Evolutionary conservation across 441 rosid genomes (phyloP), one percentile per base, ranked within the genome.

Genomic region (Adansonia rubrostipa): DNA sequence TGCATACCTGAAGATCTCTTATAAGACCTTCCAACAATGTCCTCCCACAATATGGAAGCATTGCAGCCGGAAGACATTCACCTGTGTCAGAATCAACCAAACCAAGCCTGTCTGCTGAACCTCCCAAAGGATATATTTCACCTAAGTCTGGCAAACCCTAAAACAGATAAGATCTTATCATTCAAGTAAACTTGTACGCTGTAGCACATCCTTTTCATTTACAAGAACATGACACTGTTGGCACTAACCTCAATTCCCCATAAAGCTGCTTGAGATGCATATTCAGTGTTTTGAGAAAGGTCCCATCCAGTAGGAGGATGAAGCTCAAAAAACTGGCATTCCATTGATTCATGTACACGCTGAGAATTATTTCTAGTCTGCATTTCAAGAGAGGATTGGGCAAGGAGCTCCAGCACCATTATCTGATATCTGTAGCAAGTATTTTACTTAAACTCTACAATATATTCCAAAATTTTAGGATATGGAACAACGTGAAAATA

Each of bases 61-160:
- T 89, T 63, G 97, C 99, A 75, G 99, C 98, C 0, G 98, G 98
- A 82, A 96, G 95, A 75, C 94, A 93, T 87, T 96, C 98, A 67
- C 95, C 92, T 8, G 93, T 91, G 79, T 90, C 93, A 51, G 90
- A 80, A 86, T 96, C 97, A 72, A 92, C 91, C 83, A 96, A 88
- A 80, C 97, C 97, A 78, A 92, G 92, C 83, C 97, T 90, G 78
- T 96, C 97, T 2, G 95, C 98, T n/a, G 98, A 93, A 78, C 97
- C 99, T 78, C 97, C 97, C 61, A 96, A 82, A 50, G 97, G 97
- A 82, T 93, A 96, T 80, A 91, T 93, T 89, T 95, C 99, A 80
- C 99, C 97, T 24, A 96, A 80, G 77, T 88, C 91, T 89, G 98
- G 97, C 88, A 96, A 83, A 81, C 98, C 97, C 99, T 95, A 89